Evolutionary conservation across 176 grass and related monocot species (phyloP).

Genomic region (Themeda triandra): DNA sequence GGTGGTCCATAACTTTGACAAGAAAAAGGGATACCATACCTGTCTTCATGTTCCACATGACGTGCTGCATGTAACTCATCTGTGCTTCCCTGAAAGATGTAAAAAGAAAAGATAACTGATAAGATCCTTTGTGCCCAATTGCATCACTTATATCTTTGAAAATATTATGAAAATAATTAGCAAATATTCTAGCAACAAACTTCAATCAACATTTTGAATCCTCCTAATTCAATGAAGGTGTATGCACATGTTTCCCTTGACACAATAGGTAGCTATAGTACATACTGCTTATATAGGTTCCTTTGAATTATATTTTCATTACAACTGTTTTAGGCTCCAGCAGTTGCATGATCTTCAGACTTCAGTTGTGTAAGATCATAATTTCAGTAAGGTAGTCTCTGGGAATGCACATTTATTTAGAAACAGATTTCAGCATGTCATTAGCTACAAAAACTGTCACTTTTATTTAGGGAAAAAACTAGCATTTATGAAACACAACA

Average conservation of each 20-base stretch:
- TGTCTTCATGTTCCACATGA: no score
- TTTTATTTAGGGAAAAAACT: background rate
- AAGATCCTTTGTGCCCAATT: slow-evolving; percentile 2
- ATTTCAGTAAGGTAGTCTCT: background rate
- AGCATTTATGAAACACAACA: background rate
- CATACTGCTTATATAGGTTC: background rate
- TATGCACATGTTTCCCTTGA: background rate
- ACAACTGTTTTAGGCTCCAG: background rate
- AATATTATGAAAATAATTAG: background rate
- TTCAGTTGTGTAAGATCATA: background rate
- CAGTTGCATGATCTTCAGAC: background rate
- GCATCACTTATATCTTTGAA: background rate
- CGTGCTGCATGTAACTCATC: no score
- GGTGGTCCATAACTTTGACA: no score
- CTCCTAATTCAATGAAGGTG: background rate
- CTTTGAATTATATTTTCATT: background rate
- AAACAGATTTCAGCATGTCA: background rate
- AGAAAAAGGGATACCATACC: no score
- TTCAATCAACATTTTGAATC: background rate
- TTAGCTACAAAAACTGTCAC: background rate
- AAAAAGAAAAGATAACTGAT: background rate
- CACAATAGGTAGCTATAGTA: background rate
- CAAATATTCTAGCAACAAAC: background rate
- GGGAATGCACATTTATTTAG: background rate
- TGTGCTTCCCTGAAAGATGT: no score